Conservation (phyloP, 2,329 filamentous ascomycete species). For the Coleophoma crateriformis region DNA sequence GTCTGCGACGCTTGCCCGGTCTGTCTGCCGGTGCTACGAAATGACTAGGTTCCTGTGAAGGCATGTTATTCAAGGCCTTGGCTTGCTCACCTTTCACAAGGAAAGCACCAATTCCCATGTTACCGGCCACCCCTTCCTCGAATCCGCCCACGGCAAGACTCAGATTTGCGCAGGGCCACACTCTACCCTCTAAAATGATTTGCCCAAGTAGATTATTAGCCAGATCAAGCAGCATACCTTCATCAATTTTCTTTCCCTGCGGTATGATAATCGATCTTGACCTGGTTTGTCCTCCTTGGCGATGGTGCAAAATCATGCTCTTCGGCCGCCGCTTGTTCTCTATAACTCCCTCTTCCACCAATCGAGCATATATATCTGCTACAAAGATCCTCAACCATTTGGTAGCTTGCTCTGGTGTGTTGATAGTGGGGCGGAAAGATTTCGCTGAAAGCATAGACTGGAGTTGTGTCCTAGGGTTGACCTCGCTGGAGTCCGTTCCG, state of each 20-base stretch:
- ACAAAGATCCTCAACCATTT: conserved; percentile 89
- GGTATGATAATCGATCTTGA: conserved; percentile 76
- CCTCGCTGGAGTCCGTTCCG: conserved; percentile 80
- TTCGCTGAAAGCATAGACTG: conserved; percentile 98
- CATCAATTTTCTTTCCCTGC: conserved; percentile 66
- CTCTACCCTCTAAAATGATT: conserved; percentile 68
- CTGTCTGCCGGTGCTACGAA: conserved; percentile 8
- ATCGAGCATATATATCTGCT: conserved; percentile 82
- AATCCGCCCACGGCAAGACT: conserved; percentile 88
- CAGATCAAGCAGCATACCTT: conserved; percentile 66
- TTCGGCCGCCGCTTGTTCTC: conserved; percentile 84
- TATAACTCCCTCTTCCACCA: conserved; percentile 85
- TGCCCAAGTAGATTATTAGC: conserved; percentile 73
- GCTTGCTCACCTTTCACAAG: conserved; percentile 71
- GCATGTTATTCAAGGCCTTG: conserved; percentile 38
- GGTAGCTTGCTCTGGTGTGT: conserved; percentile 67
- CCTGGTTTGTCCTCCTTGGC: conserved; percentile 65
- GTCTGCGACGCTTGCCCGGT: conserved; percentile 25
- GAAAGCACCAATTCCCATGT: conserved; percentile 81
- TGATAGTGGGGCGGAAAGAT: conserved; percentile 83
- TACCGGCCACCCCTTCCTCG: conserved; percentile 78
- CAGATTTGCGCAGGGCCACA: conserved; percentile 90
- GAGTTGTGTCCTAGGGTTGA: conserved; percentile 86
- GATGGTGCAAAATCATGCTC: conserved; percentile 79
- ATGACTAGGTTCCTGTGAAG: conserved; percentile 8